Evolutionary conservation across 345 rosid genomes (phyloP).

Genomic region (Eucalyptus grandis): DNA sequence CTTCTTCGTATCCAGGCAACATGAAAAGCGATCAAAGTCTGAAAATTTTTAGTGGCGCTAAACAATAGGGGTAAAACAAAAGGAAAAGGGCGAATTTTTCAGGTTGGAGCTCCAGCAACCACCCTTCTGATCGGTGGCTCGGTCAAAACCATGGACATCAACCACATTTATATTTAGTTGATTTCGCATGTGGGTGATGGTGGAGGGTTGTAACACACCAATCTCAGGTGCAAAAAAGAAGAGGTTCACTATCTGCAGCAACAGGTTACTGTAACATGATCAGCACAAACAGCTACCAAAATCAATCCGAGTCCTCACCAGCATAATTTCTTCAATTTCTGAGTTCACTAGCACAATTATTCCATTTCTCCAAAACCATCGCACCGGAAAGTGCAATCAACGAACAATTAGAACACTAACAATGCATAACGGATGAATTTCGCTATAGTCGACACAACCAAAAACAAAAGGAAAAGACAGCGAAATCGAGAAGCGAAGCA

Average conservation of each 20-base stretch:
- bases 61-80: not conserved
- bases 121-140: not conserved
- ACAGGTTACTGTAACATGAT: not conserved
- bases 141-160: not conserved
- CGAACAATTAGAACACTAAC: not conserved
- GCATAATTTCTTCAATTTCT: not conserved
- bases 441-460: not conserved
- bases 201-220: not conserved
- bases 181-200: not conserved
- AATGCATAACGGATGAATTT: not conserved
- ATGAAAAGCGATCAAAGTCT: not conserved
- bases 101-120: not conserved
- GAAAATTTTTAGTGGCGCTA: not conserved
- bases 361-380: not conserved
- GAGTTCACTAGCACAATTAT: not conserved
- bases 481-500: not conserved
- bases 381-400: not conserved
- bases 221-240: not conserved
- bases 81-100: not conserved
- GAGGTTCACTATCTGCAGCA: not conserved
- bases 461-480: not conserved
- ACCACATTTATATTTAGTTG: not conserved
- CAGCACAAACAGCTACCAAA: not conserved
- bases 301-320: not conserved
- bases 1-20: not conserved